A percentile compares a stretch with the other conserved stretches of the same genome.
phyloP scores from a whole-genome alignment of 2,329 filamentous ascomycete species.

The Hymenoscyphus fructigenus region DNA sequence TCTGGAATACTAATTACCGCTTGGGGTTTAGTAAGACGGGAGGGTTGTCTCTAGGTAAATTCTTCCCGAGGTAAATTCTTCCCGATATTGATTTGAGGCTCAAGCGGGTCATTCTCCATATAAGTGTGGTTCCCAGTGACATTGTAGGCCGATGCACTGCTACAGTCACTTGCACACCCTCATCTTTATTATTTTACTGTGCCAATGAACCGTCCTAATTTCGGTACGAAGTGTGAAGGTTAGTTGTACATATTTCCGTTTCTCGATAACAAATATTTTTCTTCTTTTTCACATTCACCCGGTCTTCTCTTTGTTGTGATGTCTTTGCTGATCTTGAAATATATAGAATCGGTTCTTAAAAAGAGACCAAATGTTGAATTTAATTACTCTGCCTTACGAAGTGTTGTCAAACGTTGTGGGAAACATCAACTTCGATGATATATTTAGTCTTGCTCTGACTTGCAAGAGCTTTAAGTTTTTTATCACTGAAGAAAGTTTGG shows the following conservation, averaged over 20 bases:
- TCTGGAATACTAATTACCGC: no score
- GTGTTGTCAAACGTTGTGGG: conserved; percentile 31
- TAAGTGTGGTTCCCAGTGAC: background rate
- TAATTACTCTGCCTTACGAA: conserved; percentile 35
- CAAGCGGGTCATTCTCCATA: background rate
- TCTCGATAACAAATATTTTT: background rate
- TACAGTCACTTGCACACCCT: background rate
- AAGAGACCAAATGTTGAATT: conserved; percentile 26
- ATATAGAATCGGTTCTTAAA: background rate
- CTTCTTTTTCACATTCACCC: no score
- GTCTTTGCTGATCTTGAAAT: background rate
- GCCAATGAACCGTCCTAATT: background rate
- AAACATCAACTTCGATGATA: conserved; percentile 34
- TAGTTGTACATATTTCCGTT: background rate
- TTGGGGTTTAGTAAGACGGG: background rate
- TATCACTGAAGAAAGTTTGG: conserved; percentile 33
- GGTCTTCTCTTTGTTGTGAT: background rate
- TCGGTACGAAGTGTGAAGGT: background rate
- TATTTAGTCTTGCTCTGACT: conserved; percentile 31
- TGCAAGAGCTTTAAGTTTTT: conserved; percentile 31
- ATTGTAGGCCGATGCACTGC: background rate
- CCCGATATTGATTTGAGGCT: background rate
- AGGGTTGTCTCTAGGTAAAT: background rate
- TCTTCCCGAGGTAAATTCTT: no score
- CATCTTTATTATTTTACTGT: background rate